Evolutionary conservation across 1,139 yeast genomes (phyloP), one percentile per base, ranked within the genome.

Genomic region (Groenewaldozyma sp.): DNA sequence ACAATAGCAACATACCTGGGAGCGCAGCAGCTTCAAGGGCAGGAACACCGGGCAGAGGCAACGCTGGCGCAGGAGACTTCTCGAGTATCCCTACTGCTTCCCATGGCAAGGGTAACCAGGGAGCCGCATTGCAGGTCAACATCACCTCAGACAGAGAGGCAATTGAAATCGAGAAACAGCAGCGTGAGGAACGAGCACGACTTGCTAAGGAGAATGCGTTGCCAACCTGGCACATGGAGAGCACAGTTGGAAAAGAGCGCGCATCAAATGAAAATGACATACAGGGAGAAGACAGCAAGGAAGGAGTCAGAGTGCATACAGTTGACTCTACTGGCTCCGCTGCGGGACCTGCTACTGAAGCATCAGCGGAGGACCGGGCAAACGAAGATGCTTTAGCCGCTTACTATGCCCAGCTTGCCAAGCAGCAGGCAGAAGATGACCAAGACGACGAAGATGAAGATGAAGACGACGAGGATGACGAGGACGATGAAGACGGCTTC

Each of bases 141-240:
- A 87, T 91, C 59, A 82, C 96, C 3, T 88, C 95, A 2, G 86
- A 82, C 55, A 94, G 83, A 58, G 96, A 87, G 56, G 77, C 78
- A 47, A 74, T 76, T 48, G 82, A 58, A 32, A 48, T 47, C 37
- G 64, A 55, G 39, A 51, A 75, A 50, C 72, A 75, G 55, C 88
- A 80, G 52, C 75, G 71, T 48, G 72, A 78, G 69, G 76, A 78
- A 71, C 83, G 81, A 59, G 74, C 55, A 31, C 52, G 62, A 27
- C 54, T 54, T 35, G 63, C 88, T 58, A 82, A 83, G 56, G 95
- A 88, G 60, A 91, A 93, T 58, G 96, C 95, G 1, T 70, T 91
- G 51, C 98, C 99, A 9, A 79, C 94, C 19, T 91, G 99, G 99
- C 95, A 91, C 59, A 74, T 82, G 49, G 80, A 80, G 50, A 78